These are phyloP conservation scores for Naumovozyma baii DNA, from an alignment of 805 yeast genomes.

Conservation along the genomic window DNA sequence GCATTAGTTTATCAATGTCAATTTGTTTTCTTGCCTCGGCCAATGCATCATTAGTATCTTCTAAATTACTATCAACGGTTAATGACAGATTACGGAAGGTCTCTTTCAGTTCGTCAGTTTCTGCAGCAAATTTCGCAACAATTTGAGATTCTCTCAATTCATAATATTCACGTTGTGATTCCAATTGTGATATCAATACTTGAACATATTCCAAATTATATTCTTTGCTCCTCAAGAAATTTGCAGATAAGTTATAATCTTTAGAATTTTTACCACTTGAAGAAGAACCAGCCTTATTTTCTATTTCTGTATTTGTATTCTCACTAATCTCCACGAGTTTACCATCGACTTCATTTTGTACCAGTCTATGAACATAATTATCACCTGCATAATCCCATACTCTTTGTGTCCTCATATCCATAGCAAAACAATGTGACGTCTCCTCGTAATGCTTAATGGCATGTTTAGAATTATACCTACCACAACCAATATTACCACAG, in stretches of 20 bases:
- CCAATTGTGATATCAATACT: slow-evolving; percentile 66
- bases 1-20: slow-evolving; percentile 28
- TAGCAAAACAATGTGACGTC: slow-evolving; percentile 81
- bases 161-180: slow-evolving; percentile 76
- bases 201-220: slow-evolving; percentile 74
- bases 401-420: slow-evolving; percentile 75
- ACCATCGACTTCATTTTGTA: slow-evolving; percentile 82
- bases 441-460: slow-evolving; percentile 71
- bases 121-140: slow-evolving; percentile 23
- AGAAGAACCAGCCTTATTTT: background rate
- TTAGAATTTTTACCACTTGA: slow-evolving; percentile 5
- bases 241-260: slow-evolving; percentile 10
- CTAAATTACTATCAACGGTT: slow-evolving; percentile 15
- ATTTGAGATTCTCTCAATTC: slow-evolving; percentile 38
- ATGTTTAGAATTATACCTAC: slow-evolving; percentile 76
- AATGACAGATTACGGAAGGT: slow-evolving; percentile 7
- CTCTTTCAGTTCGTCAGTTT: slow-evolving; percentile 4
- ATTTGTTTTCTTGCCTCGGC: slow-evolving; percentile 15
- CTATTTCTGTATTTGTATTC: background rate
- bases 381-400: slow-evolving; percentile 96
- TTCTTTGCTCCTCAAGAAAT: slow-evolving; percentile 39
- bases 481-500: slow-evolving; percentile 90
- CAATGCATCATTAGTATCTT: slow-evolving; percentile 8
- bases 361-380: slow-evolving; percentile 74
- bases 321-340: slow-evolving; percentile 68